These are phyloP conservation scores for Aspergillus sparsus DNA, from an alignment of 495 filamentous ascomycete species.

Conservation along the genomic window DNA sequence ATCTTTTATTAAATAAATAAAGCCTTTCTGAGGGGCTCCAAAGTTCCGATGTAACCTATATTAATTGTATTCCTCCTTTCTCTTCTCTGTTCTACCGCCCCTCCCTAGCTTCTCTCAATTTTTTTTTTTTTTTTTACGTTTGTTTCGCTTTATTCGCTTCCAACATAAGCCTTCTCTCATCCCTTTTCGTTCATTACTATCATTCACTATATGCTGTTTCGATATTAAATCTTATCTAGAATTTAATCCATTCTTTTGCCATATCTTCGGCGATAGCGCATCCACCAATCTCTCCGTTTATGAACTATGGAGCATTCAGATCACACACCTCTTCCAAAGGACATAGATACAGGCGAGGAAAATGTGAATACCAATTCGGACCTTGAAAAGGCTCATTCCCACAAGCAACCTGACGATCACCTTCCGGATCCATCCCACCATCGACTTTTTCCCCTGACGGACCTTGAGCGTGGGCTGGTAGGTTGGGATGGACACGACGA, in stretches of 20 bases:
- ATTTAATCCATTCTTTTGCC: too few species aligned
- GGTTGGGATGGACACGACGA: constrained; percentile 61
- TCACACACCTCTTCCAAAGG: too few species aligned
- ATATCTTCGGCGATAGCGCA: too few species aligned
- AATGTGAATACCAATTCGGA: not conserved
- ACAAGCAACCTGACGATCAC: not conserved
- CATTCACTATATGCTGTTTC: not conserved
- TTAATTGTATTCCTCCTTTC: not conserved
- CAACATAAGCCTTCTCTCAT: not conserved
- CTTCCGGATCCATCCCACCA: not conserved
- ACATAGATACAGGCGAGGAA: too few species aligned
- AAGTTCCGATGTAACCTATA: too few species aligned
- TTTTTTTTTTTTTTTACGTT: not conserved
- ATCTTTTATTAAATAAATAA: too few species aligned
- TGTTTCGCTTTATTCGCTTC: not conserved
- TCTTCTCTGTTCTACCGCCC: not conserved
- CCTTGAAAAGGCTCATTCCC: not conserved
- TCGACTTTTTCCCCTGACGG: constrained; percentile 28
- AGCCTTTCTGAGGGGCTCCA: too few species aligned
- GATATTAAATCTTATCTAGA: too few species aligned
- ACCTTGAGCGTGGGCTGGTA: constrained; percentile 30
- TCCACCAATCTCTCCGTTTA: too few species aligned
- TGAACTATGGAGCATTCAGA: too few species aligned
- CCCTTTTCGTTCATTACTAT: not conserved
- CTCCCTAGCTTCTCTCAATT: not conserved